Base-by-base conservation (phyloP, 2,329 filamentous ascomycete species). In the Aspergillus neotritici region DNA sequence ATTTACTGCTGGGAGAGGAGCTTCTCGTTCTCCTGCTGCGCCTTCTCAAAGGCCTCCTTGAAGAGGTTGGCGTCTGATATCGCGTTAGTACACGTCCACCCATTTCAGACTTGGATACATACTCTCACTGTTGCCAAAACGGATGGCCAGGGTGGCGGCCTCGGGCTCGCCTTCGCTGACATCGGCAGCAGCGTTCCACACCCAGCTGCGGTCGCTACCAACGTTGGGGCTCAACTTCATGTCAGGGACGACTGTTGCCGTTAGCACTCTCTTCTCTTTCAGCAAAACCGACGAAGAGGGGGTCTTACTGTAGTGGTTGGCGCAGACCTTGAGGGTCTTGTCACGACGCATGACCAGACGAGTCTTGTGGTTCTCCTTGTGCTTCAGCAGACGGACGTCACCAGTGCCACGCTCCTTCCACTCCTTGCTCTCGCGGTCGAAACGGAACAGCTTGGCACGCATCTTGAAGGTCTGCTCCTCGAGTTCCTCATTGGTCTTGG, bases 311-410 rank as follows among this genome's bases (percentile, higher is more conserved):
- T 98, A 98, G 80, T 98, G 93, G 79, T 98, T 98, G 67, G 93
- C 93, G 84, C 93, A 98, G 73, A 98, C 93, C 81, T 98, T 98
- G 75, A 97, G 83, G 49, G 93, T 98, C 87, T 97, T 97, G 78
- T 98, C 93, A 68, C 93, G 82, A 70, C 93, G 86, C 93, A 98
- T 98, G 59, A 98, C 93, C 61, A 98, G 77, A 60, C 93, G 83
- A 47, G 90, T 95, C 84, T 97, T 97, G 73, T 86, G 83, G 70
- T 95, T 96, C 77, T 96, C 90, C 80, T 89, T 93, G 79, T 98
- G 93, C 83, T 96, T 97, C 66, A 98, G 78, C 70, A 98, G 79
- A 64, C 91, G 83, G 53, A 97, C 90, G 62, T 97, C 91, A 61
- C 93, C 93, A 54, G 93, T 97, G 54, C 93, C 93, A 66, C 93